These are phyloP conservation scores for Talaromyces rugulosus DNA, from an alignment of 2,329 filamentous ascomycete species.

Conservation along the genomic window DNA sequence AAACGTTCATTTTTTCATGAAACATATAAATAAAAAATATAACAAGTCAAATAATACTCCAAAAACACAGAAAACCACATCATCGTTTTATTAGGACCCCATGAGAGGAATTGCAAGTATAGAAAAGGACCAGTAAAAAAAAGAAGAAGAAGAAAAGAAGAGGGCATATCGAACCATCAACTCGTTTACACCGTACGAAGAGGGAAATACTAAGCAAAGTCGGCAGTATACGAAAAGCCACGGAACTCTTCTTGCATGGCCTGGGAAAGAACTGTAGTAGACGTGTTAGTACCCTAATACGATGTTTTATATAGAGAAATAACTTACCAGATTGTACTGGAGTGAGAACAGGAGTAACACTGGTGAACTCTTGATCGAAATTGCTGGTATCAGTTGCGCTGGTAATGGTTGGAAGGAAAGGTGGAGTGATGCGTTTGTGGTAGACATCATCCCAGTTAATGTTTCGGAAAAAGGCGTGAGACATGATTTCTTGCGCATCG, in stretches of 20 bases:
- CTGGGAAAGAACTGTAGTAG: slow-evolving; percentile 75
- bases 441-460: slow-evolving; percentile 99
- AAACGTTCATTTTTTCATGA: neutral
- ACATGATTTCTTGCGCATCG: slow-evolving; percentile 98
- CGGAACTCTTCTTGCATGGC: slow-evolving; percentile 99
- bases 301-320: slow-evolving; percentile 11
- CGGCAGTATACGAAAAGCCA: slow-evolving; percentile 94
- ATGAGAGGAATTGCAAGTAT: neutral
- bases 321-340: slow-evolving; percentile 91
- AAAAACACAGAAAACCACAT: neutral
- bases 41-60: neutral
- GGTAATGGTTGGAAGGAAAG: slow-evolving; percentile 85
- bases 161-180: slow-evolving; percentile 1
- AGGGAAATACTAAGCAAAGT: slow-evolving; percentile 62
- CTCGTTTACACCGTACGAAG: neutral
- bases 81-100: neutral
- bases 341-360: slow-evolving; percentile 93
- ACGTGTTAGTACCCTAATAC: slow-evolving; percentile 15
- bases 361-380: slow-evolving; percentile 98
- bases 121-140: neutral
- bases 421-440: slow-evolving; percentile 83
- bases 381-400: slow-evolving; percentile 98
- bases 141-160: neutral
- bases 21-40: neutral
- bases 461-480: slow-evolving; percentile 94